Percentiles rank a stretch among this genome's conserved stretches.
Evolutionary conservation across 257 asterid species (phyloP).

Genomic region (Gentiana macrophylla): DNA sequence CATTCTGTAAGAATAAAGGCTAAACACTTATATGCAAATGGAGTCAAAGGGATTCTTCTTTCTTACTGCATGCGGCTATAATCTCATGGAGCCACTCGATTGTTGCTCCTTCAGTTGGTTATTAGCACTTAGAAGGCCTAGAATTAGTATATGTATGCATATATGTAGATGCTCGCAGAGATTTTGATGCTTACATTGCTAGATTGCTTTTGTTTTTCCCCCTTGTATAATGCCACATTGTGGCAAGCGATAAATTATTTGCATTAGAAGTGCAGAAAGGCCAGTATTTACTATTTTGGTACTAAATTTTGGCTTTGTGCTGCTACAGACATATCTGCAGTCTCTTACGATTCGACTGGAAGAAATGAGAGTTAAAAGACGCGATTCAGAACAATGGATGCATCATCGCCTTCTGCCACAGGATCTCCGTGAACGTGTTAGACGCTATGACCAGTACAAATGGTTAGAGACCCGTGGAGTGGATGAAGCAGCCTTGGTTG

Average conservation of each 20-base stretch:
- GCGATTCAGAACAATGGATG: slow-evolving; percentile 99
- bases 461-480: slow-evolving; percentile 99
- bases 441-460: slow-evolving; percentile 96
- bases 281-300: background rate
- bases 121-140: too few relatives aligned
- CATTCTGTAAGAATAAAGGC: too few relatives aligned
- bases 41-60: too few relatives aligned
- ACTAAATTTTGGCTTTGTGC: slow-evolving; percentile 6
- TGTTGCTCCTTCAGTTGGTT: too few relatives aligned
- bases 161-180: too few relatives aligned
- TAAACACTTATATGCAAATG: too few relatives aligned
- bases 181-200: too few relatives aligned
- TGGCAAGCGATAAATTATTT: background rate
- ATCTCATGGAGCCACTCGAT: too few relatives aligned
- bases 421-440: slow-evolving; percentile 83
- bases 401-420: slow-evolving; percentile 94
- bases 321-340: slow-evolving; percentile 86
- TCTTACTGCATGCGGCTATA: too few relatives aligned
- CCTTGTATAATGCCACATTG: background rate
- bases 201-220: too few relatives aligned
- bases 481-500: slow-evolving; percentile 82
- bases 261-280: background rate
- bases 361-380: slow-evolving; percentile 98
- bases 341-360: slow-evolving; percentile 96
- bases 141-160: too few relatives aligned